A percentile compares a stretch with the other conserved stretches of the same genome.
phyloP scores from a whole-genome alignment of 2,329 filamentous ascomycete genomes.

The Pseudogymnoascus sp. region DNA sequence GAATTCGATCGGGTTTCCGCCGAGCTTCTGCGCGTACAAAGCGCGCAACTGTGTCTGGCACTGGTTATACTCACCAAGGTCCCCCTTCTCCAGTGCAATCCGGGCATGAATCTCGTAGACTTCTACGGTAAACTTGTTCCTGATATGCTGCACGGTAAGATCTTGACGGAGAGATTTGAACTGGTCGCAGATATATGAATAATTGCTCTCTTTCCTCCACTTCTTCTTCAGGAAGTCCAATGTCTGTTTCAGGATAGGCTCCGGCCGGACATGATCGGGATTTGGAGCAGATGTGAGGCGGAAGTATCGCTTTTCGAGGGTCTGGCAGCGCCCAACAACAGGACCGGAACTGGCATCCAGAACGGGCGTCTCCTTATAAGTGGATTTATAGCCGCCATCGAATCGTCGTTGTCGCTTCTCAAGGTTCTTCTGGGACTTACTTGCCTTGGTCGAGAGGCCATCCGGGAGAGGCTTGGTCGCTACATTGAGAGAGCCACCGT shows the following conservation, averaged over 20 bases:
- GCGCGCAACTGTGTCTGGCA: conserved; percentile 96
- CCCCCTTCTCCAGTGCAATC: conserved; percentile 95
- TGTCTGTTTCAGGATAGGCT: conserved; percentile 71
- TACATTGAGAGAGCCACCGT: conserved; percentile 27
- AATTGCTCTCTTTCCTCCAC: conserved; percentile 90
- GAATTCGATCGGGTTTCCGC: conserved; percentile 89
- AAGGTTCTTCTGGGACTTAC: conserved; percentile 84
- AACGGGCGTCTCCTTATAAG: conserved; percentile 46
- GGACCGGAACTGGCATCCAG: conserved; percentile 57
- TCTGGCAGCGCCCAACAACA: conserved; percentile 76
- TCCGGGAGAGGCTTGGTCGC: conserved; percentile 39
- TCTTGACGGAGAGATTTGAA: conserved; percentile 98
- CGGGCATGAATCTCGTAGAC: conserved; percentile 97
- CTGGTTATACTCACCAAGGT: conserved; percentile 99
- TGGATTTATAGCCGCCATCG: conserved; percentile 56
- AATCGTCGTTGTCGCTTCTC: conserved; percentile 89
- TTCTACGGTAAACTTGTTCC: conserved; percentile 89
- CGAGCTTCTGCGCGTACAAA: conserved; percentile 78
- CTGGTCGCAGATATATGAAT: conserved; percentile 96
- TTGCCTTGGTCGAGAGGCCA: conserved; percentile 47
- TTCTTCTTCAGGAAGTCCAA: conserved; percentile 87
- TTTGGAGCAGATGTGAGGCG: conserved; percentile 87
- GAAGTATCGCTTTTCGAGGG: conserved; percentile 88
- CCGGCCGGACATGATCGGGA: conserved; percentile 78
- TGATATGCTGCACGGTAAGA: conserved; percentile 93